Conservation (phyloP, 2,329 filamentous ascomycete genomes). For the Xylaria sp. region DNA sequence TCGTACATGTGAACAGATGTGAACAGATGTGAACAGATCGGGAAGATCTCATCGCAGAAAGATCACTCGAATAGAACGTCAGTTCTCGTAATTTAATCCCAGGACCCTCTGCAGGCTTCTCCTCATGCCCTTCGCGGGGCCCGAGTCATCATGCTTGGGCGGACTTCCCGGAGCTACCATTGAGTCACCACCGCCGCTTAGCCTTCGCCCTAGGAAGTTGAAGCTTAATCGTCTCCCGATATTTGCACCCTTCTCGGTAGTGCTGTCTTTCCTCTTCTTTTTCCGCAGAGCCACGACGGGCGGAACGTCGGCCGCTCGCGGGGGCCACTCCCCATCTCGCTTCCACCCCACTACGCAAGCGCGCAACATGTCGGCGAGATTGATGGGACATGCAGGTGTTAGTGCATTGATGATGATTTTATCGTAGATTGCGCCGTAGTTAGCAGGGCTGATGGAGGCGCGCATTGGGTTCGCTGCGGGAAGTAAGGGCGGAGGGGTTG, state of each 20-base stretch:
- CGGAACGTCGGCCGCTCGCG: constrained; percentile 56
- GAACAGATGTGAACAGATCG: not conserved
- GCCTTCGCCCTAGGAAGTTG: constrained; percentile 50
- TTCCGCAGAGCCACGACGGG: constrained; percentile 47
- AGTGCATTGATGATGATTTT: constrained; percentile 83
- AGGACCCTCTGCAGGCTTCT: constrained; percentile 45
- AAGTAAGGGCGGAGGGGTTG: constrained; percentile 74
- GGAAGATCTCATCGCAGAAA: not conserved
- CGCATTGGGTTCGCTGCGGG: constrained; percentile 78
- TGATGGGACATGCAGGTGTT: constrained; percentile 86
- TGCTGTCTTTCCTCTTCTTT: constrained; percentile 47
- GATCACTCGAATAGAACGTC: not conserved
- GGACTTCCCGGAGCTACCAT: constrained; percentile 17
- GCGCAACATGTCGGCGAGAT: constrained; percentile 78
- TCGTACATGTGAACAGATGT: constrained; percentile 1
- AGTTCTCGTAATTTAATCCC: constrained; percentile 41
- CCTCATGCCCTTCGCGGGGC: constrained; percentile 38
- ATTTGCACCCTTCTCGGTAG: constrained; percentile 36
- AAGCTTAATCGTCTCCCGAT: constrained; percentile 53
- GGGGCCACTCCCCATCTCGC: constrained; percentile 91
- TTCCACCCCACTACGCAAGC: constrained; percentile 92
- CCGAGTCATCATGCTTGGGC: constrained; percentile 28
- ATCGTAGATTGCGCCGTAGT: constrained; percentile 85
- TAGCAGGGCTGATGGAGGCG: constrained; percentile 71
- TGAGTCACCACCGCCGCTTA: constrained; percentile 36